Evolutionary conservation across 2,329 filamentous ascomycete genomes (phyloP), one percentile per base, ranked within the genome.

Genomic region (Venturia asperata): DNA sequence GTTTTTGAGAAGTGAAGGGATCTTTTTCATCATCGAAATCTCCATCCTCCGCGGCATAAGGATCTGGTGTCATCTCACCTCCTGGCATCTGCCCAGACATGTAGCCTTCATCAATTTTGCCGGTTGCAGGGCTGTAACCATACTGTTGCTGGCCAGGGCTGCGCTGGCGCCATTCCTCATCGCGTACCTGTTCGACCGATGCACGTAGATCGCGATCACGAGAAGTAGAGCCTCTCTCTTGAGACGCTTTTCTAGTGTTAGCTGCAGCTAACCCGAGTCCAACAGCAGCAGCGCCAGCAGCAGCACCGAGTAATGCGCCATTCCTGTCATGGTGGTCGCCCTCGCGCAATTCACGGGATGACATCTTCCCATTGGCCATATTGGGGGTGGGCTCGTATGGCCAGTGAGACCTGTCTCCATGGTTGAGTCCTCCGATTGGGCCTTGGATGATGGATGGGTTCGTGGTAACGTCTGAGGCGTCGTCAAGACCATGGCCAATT

Each of bases 391-490:
- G 76, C 65, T 83, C 79, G 64, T 84, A 83, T 41, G 81, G 80
- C 80, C 84, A 86, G 64, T 81, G 78, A 62, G 82, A 80, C 27
- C 74, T 75, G 67, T 76, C 77, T 60, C 77, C 78, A 68, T 80
- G 79, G 58, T 79, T 74, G 34, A 77, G 73, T 42, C 83, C 85
- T 62, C 85, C 87, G 62, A 89, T 83, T 0, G 87, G 87, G 21
- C 89, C 91, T 69, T 92, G 84, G 49, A 95, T 86, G 62, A 92
- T 82, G 0, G 92, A 96, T 2, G 91, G 91, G 72, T 95, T 95
- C 21, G 92, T 96, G 58, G 85, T 87, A 19, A 91, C 82, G 67
- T 95, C 91, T 27, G 80, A 83, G 63, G 80, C 78, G 49, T 79
- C 76, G 65, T 84, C 83, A 24, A 82, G 74, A 58, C 79, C 81